Conservation (phyloP, 352 stramenopile genomes). For the Phytophthora sp. region DNA sequence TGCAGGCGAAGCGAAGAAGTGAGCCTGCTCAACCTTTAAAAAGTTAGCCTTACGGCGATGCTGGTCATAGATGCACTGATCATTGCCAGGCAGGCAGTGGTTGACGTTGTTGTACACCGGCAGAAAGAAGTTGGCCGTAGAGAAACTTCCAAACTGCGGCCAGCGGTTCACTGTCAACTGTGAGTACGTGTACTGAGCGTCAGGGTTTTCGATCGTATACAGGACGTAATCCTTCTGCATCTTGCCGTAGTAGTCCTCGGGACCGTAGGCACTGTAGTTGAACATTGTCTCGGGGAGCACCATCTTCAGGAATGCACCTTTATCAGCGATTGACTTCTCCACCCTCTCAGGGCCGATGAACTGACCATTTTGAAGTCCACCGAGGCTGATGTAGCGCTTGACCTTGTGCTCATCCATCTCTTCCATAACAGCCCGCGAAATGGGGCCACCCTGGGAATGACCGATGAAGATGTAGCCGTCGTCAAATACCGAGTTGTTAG, state of each 20-base stretch:
- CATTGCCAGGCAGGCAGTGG: background rate
- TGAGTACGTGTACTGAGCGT: slow-evolving; percentile 28
- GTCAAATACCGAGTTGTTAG: slow-evolving; percentile 12
- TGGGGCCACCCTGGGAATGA: slow-evolving; percentile 11
- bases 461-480: slow-evolving; percentile 18
- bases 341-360: no score
- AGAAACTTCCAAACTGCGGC: slow-evolving; percentile 21
- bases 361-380: no score
- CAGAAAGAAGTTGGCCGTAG: slow-evolving; percentile 26
- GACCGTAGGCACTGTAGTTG: slow-evolving; percentile 41
- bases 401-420: slow-evolving; percentile 21
- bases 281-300: slow-evolving; percentile 17
- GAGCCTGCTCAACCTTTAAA: slow-evolving; percentile 26
- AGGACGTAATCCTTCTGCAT: slow-evolving; percentile 34
- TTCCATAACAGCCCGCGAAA: slow-evolving; percentile 16
- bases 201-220: slow-evolving; percentile 14
- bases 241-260: no score
- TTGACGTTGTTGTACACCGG: slow-evolving; percentile 38
- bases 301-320: slow-evolving; percentile 3
- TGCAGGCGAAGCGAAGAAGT: slow-evolving; percentile 48
- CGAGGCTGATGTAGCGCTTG: slow-evolving; percentile 14
- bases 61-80: slow-evolving; percentile 6
- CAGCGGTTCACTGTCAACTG: slow-evolving; percentile 33
- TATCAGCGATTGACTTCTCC: slow-evolving; percentile 11
- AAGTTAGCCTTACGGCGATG: slow-evolving; percentile 33